phyloP scores from a whole-genome alignment of 1,284 basidiomycete genomes.

The Mycena citricolor region DNA sequence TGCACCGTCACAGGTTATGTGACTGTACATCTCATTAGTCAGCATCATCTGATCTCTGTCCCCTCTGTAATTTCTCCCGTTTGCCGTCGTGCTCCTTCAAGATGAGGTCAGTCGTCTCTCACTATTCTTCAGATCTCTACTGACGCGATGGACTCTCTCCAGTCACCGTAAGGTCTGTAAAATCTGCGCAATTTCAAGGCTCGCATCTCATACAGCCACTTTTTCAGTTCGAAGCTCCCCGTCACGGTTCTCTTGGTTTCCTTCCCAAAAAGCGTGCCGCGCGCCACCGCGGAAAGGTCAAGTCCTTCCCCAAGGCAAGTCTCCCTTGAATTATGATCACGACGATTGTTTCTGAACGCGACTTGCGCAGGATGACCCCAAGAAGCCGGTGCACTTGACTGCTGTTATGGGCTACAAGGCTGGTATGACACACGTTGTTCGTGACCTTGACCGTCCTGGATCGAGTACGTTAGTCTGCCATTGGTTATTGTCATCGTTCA shows the following conservation, averaged over 20 bases:
- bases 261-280: constrained; percentile 94
- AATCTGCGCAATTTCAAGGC: no score
- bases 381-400: constrained; percentile 99
- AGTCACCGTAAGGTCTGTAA: constrained; percentile 68
- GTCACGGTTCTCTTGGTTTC: constrained; percentile 92
- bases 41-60: no score
- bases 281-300: constrained; percentile 96
- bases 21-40: no score
- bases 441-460: constrained; percentile 98
- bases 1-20: no score
- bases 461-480: constrained; percentile 91
- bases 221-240: constrained; percentile 88
- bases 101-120: constrained; percentile 46
- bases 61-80: neutral
- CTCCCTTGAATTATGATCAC: constrained; percentile 1
- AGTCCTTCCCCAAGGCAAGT: constrained; percentile 97
- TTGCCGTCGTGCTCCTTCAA: constrained; percentile 45
- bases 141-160: constrained; percentile 10
- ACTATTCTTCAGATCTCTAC: constrained; percentile 9
- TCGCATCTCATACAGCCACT: constrained; percentile 10
- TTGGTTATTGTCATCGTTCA: constrained; percentile 3
- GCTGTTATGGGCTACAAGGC: constrained; percentile 99
- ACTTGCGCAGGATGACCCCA: constrained; percentile 89
- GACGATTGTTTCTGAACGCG: no score
- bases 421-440: constrained; percentile 99